phyloP scores from a whole-genome alignment of 768 basidiomycete genomes.

The Termitomyces sp. region DNA sequence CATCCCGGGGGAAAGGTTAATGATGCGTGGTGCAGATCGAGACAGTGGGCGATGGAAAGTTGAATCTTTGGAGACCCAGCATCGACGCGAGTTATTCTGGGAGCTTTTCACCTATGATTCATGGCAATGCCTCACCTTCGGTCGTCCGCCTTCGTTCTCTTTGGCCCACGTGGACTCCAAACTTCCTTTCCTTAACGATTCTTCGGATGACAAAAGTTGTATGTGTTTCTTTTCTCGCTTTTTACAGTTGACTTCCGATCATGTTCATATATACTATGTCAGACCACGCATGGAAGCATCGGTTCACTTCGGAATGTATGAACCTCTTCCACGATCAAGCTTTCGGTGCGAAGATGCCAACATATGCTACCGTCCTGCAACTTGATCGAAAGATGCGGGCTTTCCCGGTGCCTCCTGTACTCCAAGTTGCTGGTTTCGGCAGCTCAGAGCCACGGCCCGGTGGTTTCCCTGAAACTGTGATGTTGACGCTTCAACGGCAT shows the following conservation, averaged over 20 bases:
- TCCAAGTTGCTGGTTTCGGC: slow-evolving; percentile 68
- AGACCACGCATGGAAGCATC: slow-evolving; percentile 71
- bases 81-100: slow-evolving; percentile 67
- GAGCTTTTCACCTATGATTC: slow-evolving; percentile 53
- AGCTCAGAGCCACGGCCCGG: slow-evolving; percentile 42
- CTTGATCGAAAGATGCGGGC: slow-evolving; percentile 63
- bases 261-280: slow-evolving; percentile 1
- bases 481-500: slow-evolving; percentile 59
- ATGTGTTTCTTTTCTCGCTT: slow-evolving; percentile 19
- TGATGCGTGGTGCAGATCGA: slow-evolving; percentile 40
- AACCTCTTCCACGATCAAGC: slow-evolving; percentile 66
- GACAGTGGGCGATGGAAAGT: slow-evolving; percentile 68
- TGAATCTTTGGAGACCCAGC: slow-evolving; percentile 51
- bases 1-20: background rate
- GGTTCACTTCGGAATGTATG: slow-evolving; percentile 66
- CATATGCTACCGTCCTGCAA: slow-evolving; percentile 62
- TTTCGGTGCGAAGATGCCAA: slow-evolving; percentile 64
- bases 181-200: slow-evolving; percentile 46
- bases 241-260: background rate
- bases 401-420: slow-evolving; percentile 58
- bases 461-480: slow-evolving; percentile 42
- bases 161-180: slow-evolving; percentile 63
- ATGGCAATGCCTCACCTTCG: slow-evolving; percentile 64
- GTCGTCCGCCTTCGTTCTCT: slow-evolving; percentile 66
- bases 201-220: slow-evolving; percentile 57